Conservation (phyloP, 1,139 yeast species). For the Saccharomyces hybrid region DNA sequence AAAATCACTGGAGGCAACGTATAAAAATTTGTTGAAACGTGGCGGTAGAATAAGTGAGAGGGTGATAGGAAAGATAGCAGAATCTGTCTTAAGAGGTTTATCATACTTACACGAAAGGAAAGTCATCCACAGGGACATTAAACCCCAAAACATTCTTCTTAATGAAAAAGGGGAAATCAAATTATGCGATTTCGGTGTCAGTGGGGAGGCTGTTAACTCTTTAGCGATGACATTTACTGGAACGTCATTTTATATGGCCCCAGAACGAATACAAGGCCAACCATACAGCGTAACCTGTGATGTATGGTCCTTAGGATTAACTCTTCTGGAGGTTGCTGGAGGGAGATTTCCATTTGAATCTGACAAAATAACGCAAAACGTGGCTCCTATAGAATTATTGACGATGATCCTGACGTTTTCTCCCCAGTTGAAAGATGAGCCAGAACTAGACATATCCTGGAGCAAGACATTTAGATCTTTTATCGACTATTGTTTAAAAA, state of each 20-base stretch:
- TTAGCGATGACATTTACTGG: conserved; percentile 95
- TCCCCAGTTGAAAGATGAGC: conserved; percentile 71
- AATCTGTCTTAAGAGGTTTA: conserved; percentile 72
- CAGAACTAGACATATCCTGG: conserved; percentile 73
- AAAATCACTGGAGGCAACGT: conserved; percentile 78
- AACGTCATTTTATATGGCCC: conserved; percentile 97
- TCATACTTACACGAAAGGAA: conserved; percentile 80
- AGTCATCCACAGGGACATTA: conserved; percentile 87
- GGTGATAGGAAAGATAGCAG: conserved; percentile 84
- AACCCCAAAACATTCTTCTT: conserved; percentile 83
- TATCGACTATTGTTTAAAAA: conserved; percentile 70
- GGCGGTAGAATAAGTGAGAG: conserved; percentile 89
- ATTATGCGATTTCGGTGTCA: conserved; percentile 95
- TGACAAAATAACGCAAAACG: conserved; percentile 32
- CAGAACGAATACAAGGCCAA: conserved; percentile 90
- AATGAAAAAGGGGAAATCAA: conserved; percentile 75
- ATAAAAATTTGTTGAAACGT: conserved; percentile 51
- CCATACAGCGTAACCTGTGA: conserved; percentile 92
- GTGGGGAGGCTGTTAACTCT: conserved; percentile 93
- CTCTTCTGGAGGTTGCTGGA: conserved; percentile 84
- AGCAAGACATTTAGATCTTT: conserved; percentile 75
- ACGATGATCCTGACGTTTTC: conserved; percentile 75
- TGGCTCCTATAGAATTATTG: conserved; percentile 78
- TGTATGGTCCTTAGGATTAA: conserved; percentile 91
- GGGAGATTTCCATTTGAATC: conserved; percentile 69